Evolutionary conservation across 345 rosid species (phyloP).

Genomic region (Eucalyptus coolabah): DNA sequence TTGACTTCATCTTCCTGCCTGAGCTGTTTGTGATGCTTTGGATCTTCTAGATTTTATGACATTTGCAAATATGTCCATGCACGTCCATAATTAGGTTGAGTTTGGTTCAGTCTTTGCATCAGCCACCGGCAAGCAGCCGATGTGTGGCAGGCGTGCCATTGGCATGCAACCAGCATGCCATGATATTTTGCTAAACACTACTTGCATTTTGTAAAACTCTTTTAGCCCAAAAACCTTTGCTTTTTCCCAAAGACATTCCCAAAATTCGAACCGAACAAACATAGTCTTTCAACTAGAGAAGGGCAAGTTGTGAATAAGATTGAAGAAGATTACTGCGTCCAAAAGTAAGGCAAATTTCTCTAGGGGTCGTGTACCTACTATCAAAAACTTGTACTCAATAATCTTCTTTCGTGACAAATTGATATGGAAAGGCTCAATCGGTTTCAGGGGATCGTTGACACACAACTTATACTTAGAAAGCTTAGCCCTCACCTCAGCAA

Average conservation of each 20-base stretch:
- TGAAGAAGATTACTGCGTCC: not conserved
- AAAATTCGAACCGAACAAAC: no score
- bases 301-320: not conserved
- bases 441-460: slow-evolving; percentile 13
- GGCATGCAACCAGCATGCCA: not conserved
- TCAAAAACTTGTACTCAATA: not conserved
- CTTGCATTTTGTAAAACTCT: not conserved
- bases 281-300: not conserved
- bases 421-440: not conserved
- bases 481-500: slow-evolving; percentile 39
- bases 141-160: not conserved
- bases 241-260: no score
- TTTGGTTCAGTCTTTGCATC: no score
- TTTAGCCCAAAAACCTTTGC: not conserved
- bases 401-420: not conserved
- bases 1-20: not conserved
- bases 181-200: no score
- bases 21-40: not conserved
- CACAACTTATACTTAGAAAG: slow-evolving; percentile 25
- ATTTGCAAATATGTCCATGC: not conserved
- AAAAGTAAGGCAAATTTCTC: not conserved
- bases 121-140: not conserved
- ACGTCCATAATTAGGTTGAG: not conserved
- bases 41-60: not conserved
- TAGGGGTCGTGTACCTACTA: not conserved